Evolutionary conservation across 345 rosid genomes (phyloP), one percentile per base, ranked within the genome.

Genomic region (Microthlaspi erraticum): DNA sequence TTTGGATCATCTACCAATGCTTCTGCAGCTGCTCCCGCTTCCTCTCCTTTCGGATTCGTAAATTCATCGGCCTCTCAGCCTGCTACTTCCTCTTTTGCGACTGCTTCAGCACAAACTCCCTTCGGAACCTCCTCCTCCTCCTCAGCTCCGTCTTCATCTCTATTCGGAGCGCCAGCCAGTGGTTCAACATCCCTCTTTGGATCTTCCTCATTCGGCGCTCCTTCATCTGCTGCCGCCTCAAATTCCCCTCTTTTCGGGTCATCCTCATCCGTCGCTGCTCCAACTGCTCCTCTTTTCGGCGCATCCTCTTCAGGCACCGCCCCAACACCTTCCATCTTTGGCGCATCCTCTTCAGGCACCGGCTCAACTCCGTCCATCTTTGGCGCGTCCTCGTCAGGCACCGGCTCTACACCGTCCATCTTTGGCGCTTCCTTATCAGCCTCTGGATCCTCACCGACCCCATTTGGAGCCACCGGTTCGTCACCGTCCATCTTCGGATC

Each of bases 221-320:
- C 60, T 5, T 61, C 76, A 45, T n/a, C 76, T 32, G 41, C 74
- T 8, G 39, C 78, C 13, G 18, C 50, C 41, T 63, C 84, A 0
- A 52, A 37, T 48, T 7, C 82, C 6, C 55, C 83, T 20, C 74
- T 72, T 64, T 81, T 81, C 23, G 82, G 74, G 2, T 42, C 72
- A 7, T n/a, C 80, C 23, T 49, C 76, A 20, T 70, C 83, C 3
- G 20, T 70, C 23, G 54, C 83, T 44, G 60, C 63, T 41, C 45
- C 83, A 10, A 57, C 70, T 7, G 18, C 89, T 1, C 44, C 82
- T 3, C 62, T 54, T 4, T 71, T 79, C 42, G 83, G 84, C 5
- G 33, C 78, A 3, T 3, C 76, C 6, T 61, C 80, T 0, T 48
- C 81, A 31, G 20, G 67, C 17, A 5, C 78, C 13, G 18, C 50